Percentiles rank a stretch among this genome's conserved stretches.
These are phyloP conservation scores for Solanum hybrid DNA, from an alignment of 305 asterid species.

Conservation along the genomic window DNA sequence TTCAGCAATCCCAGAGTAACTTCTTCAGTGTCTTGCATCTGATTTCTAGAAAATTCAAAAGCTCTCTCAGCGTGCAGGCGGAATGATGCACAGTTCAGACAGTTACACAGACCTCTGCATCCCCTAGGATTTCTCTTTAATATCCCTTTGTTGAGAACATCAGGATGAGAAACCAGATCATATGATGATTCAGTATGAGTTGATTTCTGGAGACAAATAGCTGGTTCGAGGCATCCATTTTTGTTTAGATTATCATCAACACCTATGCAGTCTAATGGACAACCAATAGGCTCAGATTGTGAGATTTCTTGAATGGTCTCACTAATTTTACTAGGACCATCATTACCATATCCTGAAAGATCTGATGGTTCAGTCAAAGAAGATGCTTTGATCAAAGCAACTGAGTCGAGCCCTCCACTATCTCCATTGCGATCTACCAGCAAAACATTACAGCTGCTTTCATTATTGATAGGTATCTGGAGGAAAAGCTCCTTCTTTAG, in stretches of 20 bases:
- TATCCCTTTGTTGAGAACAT: conserved; percentile 44
- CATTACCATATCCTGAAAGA: not conserved
- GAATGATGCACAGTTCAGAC: conserved; percentile 76
- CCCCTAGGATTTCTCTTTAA: conserved; percentile 62
- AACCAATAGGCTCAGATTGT: conserved; percentile 11
- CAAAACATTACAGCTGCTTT: not conserved
- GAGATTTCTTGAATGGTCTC: not conserved
- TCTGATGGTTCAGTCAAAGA: not conserved
- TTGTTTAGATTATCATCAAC: conserved; percentile 14
- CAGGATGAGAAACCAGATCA: conserved; percentile 9
- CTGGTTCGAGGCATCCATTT: conserved; percentile 10
- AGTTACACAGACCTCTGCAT: conserved; percentile 73
- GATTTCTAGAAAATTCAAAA: conserved; percentile 72
- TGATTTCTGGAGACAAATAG: conserved; percentile 13
- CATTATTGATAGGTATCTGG: not conserved
- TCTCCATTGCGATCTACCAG: not conserved
- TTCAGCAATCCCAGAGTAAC: conserved; percentile 48
- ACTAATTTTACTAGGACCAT: conserved; percentile 2
- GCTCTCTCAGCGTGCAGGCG: conserved; percentile 81
- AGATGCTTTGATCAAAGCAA: not conserved
- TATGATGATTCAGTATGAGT: conserved; percentile 6
- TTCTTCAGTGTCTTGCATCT: conserved; percentile 78
- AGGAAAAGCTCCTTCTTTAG: not conserved
- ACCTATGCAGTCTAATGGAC: conserved; percentile 14
- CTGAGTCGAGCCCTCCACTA: not conserved